phyloP scores from a whole-genome alignment of 2,329 filamentous ascomycete species.

The Pyrenophora teres region DNA sequence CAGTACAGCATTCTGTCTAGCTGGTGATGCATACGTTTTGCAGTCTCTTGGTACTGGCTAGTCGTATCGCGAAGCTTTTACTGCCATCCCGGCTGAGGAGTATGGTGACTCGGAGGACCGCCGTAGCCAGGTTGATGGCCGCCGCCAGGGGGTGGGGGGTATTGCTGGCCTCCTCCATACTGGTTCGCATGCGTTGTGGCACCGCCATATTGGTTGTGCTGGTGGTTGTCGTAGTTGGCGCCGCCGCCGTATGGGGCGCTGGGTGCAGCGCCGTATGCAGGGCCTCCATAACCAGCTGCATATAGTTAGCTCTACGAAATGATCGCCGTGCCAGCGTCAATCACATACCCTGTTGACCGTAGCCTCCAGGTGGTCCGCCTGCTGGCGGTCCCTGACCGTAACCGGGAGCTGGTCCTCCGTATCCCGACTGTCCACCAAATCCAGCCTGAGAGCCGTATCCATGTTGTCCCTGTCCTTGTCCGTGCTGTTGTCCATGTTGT shows the following conservation, averaged over 20 bases:
- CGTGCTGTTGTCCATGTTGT: constrained; percentile 9
- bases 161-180: constrained; percentile 21
- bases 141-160: constrained; percentile 19
- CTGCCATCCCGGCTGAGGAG: constrained; percentile 37
- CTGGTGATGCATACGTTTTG: neutral
- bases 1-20: neutral
- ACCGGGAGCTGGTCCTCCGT: constrained; percentile 13
- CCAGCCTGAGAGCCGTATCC: constrained; percentile 32
- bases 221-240: constrained; percentile 38
- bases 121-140: constrained; percentile 18
- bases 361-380: constrained; percentile 23
- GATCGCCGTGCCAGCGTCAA: neutral
- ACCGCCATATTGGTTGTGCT: constrained; percentile 34
- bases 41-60: neutral
- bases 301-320: constrained; percentile 4
- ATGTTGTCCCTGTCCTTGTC: constrained; percentile 3
- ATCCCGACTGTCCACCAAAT: constrained; percentile 30
- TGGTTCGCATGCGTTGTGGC: constrained; percentile 19
- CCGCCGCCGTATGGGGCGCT: constrained; percentile 32
- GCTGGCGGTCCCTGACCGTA: constrained; percentile 13
- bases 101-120: constrained; percentile 11
- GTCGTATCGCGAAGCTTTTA: neutral
- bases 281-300: constrained; percentile 40
- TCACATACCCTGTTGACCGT: constrained; percentile 30
- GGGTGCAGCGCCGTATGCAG: constrained; percentile 28